phyloP scores from a whole-genome alignment of 345 rosid genomes.

The Eucalyptus regnans region DNA sequence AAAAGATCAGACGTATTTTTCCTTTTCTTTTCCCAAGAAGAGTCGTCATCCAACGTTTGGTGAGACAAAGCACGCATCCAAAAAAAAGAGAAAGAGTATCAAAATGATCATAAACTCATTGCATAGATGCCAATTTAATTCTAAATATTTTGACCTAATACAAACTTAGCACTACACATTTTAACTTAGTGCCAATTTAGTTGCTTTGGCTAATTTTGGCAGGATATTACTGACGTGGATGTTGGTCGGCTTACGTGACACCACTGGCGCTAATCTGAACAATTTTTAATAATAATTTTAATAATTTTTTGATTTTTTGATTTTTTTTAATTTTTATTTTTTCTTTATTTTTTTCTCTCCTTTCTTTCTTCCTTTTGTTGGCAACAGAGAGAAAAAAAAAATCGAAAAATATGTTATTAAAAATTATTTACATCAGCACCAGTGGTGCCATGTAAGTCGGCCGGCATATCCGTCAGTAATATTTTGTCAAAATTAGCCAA shows the following conservation, averaged over 20 bases:
- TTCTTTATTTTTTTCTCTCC: too few species aligned
- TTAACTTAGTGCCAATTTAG: too few species aligned
- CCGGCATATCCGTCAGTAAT: rapidly evolving
- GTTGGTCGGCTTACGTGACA: rapidly evolving
- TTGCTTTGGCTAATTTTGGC: rapidly evolving
- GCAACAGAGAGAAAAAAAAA: too few species aligned
- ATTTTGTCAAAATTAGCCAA: too few species aligned
- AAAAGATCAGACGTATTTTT: neutral
- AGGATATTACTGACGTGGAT: rapidly evolving
- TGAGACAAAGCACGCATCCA: rapidly evolving
- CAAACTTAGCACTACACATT: too few species aligned
- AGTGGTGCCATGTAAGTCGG: rapidly evolving
- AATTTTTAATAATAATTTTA: too few species aligned
- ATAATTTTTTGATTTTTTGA: rapidly evolving
- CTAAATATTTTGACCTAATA: rapidly evolving
- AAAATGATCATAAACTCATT: too few species aligned
- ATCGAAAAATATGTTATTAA: too few species aligned
- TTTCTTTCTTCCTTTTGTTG: too few species aligned
- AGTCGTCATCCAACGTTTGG: neutral
- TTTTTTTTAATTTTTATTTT: too few species aligned
- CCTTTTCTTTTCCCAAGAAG: neutral
- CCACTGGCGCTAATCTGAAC: rapidly evolving
- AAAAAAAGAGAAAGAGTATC: rapidly evolving
- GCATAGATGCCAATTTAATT: too few species aligned
- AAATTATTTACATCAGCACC: rapidly evolving